Conservation (phyloP, 75 land plant genomes). For the Pinus albicaulis region DNA sequence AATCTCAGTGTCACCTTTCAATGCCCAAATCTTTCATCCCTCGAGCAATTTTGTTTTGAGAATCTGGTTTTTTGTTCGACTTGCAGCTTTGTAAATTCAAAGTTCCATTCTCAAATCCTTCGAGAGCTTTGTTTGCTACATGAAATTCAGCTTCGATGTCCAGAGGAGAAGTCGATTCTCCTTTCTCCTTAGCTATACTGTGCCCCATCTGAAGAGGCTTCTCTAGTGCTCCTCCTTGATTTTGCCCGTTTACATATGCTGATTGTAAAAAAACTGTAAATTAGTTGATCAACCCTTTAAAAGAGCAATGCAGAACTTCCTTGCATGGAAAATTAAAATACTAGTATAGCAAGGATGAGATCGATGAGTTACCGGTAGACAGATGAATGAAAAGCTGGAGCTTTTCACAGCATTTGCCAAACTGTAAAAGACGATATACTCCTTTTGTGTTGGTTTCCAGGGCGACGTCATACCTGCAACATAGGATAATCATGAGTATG, state of each 20-base stretch:
- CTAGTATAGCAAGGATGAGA: too few species aligned
- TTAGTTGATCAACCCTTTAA: neutral
- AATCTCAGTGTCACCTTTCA: conserved; percentile 39
- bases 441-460: conserved; percentile 42
- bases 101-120: neutral
- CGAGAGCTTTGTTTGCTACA: neutral
- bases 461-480: conserved; percentile 37
- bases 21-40: conserved; percentile 76
- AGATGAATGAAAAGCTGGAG: conserved; percentile 39
- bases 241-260: conserved; percentile 45
- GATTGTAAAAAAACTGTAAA: neutral
- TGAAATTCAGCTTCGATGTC: conserved; percentile 7
- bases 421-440: conserved; percentile 25
- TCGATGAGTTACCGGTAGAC: conserved; percentile 41
- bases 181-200: conserved; percentile 24
- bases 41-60: conserved; percentile 20
- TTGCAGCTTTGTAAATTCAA: neutral
- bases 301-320: neutral
- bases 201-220: conserved; percentile 28
- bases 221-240: conserved; percentile 20
- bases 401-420: conserved; percentile 22
- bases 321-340: neutral
- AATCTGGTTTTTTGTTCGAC: neutral
- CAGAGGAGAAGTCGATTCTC: neutral
- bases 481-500: neutral